A percentile compares a stretch with the other conserved stretches of the same genome.
These are phyloP conservation scores for Cubamyces sp. DNA, from an alignment of 768 basidiomycete species.

Conservation along the genomic window DNA sequence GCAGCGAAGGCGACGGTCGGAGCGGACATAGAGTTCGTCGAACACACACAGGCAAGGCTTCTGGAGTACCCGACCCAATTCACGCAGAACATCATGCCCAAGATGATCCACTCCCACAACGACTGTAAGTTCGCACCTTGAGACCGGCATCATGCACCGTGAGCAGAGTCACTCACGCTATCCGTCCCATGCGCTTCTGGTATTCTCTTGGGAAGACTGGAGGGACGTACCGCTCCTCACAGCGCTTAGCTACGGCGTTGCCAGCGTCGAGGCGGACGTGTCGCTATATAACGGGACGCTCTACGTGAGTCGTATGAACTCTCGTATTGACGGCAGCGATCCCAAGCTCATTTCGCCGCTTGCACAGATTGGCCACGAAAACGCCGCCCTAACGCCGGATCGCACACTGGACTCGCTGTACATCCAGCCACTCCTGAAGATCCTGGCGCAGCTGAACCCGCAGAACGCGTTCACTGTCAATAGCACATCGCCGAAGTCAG, in stretches of 20 bases:
- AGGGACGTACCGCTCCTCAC: conserved; percentile 53
- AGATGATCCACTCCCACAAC: conserved; percentile 57
- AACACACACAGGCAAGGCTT: conserved; percentile 41
- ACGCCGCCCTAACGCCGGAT: conserved; percentile 43
- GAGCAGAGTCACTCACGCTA: neutral
- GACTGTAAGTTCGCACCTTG: conserved; percentile 43
- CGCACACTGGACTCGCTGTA: conserved; percentile 54
- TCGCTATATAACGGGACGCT: conserved; percentile 50
- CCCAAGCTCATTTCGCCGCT: neutral
- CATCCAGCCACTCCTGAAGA: conserved; percentile 48
- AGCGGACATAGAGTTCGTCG: conserved; percentile 26
- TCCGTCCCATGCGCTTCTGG: neutral
- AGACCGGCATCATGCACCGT: neutral
- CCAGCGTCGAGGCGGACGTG: conserved; percentile 59
- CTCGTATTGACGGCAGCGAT: neutral
- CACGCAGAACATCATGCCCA: conserved; percentile 52
- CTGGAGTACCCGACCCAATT: conserved; percentile 51
- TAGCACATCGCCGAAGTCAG: conserved; percentile 47
- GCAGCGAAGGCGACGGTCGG: conserved; percentile 27
- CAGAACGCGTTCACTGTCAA: conserved; percentile 45
- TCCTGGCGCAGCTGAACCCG: conserved; percentile 48
- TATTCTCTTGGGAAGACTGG: conserved; percentile 44
- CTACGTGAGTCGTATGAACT: conserved; percentile 37
- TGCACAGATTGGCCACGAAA: conserved; percentile 49
- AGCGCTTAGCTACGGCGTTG: conserved; percentile 52